These are phyloP conservation scores for Cyclotella choctawhatcheeana DNA, from an alignment of 108 stramenopile genomes.

Conservation along the genomic window DNA sequence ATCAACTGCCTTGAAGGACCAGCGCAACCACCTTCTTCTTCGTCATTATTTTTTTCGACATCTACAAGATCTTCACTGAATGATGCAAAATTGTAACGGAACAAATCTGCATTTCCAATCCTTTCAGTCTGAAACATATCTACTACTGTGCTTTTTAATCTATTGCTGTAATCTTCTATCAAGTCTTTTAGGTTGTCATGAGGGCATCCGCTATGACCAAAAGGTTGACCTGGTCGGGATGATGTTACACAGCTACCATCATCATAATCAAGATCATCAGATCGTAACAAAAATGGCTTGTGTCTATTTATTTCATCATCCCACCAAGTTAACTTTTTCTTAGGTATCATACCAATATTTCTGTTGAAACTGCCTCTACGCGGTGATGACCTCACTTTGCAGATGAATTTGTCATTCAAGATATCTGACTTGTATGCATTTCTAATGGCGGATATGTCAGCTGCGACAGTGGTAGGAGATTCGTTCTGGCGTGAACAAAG, in stretches of 20 bases:
- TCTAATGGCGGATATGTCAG: conserved; percentile 9
- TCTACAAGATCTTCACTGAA: conserved; percentile 13
- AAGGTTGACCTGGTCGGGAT: conserved; percentile 1
- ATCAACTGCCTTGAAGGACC: conserved; percentile 10
- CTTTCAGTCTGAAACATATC: conserved; percentile 2
- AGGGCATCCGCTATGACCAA: conserved; percentile 20
- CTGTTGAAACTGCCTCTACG: conserved; percentile 26
- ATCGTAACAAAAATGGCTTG: conserved; percentile 29
- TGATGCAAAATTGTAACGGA: conserved; percentile 12
- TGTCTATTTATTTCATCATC: conserved; percentile 31
- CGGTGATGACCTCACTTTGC: not conserved
- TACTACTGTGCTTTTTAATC: conserved; percentile 3
- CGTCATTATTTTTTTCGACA: not conserved
- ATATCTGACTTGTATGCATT: too few relatives aligned
- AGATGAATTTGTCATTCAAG: conserved; percentile 16
- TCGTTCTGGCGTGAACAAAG: not conserved
- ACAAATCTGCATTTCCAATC: not conserved
- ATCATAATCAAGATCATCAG: conserved; percentile 21
- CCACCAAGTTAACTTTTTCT: conserved; percentile 50
- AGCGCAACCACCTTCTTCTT: not conserved
- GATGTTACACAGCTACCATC: not conserved
- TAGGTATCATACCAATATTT: conserved; percentile 9
- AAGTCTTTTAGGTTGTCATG: conserved; percentile 18
- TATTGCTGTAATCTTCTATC: conserved; percentile 11
- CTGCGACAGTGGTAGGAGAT: conserved; percentile 11